Conservation (phyloP, 108 stramenopile genomes). For the Discostella stelligeroides region DNA sequence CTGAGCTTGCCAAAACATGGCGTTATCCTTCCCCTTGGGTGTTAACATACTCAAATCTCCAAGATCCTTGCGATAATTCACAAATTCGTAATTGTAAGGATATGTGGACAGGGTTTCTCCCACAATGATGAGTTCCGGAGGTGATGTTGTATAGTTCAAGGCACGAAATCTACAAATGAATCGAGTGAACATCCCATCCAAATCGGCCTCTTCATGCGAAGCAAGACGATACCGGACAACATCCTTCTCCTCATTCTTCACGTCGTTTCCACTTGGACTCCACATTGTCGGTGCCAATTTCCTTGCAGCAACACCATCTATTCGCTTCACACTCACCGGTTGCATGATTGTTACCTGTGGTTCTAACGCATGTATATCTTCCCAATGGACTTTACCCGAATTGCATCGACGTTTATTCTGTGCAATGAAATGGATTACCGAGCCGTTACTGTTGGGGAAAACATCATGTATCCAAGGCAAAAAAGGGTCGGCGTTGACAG, state of each 20-base stretch:
- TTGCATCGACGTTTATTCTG: constrained; percentile 80
- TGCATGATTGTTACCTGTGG: constrained; percentile 80
- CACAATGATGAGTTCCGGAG: constrained; percentile 27
- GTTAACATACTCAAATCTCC: constrained; percentile 52
- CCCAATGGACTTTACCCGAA: constrained; percentile 51
- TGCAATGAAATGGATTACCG: constrained; percentile 67
- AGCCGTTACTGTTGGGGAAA: constrained; percentile 58
- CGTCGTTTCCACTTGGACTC: constrained; percentile 31
- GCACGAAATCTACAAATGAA: constrained; percentile 79
- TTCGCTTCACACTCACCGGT: constrained; percentile 58
- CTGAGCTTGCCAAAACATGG: constrained; percentile 55
- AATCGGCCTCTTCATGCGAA: constrained; percentile 56
- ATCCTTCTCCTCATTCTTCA: constrained; percentile 3
- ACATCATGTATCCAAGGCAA: constrained; percentile 82
- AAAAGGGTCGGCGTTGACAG: constrained; percentile 75
- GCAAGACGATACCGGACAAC: constrained; percentile 61
- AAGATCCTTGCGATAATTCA: constrained; percentile 58
- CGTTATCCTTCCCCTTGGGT: constrained; percentile 59
- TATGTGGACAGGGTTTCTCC: constrained; percentile 67
- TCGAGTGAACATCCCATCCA: constrained; percentile 62
- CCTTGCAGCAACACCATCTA: constrained; percentile 38
- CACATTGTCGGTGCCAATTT: constrained; percentile 61
- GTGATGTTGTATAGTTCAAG: constrained; percentile 24
- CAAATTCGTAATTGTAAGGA: constrained; percentile 75
- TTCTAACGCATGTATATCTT: constrained; percentile 57